A percentile compares a stretch with the other conserved stretches of the same genome.
Conservation (phyloP, 2,329 filamentous ascomycete species). For the Fusarium verticillioides region DNA sequence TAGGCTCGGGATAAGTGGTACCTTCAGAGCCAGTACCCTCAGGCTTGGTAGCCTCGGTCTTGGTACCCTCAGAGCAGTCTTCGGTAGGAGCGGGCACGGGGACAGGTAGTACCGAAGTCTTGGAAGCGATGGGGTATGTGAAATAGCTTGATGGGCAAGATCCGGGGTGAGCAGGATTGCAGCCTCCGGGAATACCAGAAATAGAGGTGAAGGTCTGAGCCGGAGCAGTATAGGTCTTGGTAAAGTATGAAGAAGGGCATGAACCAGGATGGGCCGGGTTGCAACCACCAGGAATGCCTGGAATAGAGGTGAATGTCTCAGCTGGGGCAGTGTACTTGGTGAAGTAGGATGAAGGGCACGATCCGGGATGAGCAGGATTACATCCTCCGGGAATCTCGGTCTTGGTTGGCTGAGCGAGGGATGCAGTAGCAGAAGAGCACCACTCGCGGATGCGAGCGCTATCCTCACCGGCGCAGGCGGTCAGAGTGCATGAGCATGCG, state of each 20-base stretch:
- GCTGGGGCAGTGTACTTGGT: neutral
- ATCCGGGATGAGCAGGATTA: neutral
- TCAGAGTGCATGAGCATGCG: neutral
- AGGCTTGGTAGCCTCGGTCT: neutral
- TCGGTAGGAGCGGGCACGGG: neutral
- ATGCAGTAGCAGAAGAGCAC: constrained; percentile 7
- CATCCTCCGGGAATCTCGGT: constrained; percentile 9
- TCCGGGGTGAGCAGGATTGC: constrained; percentile 21
- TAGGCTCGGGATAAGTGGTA: constrained; percentile 6
- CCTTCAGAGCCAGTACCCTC: neutral
- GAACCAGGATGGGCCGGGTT: constrained; percentile 30
- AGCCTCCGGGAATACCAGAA: constrained; percentile 13
- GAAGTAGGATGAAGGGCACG: neutral
- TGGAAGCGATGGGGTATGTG: neutral
- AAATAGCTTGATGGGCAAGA: constrained; percentile 21
- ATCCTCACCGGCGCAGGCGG: neutral
- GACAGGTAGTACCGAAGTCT: neutral
- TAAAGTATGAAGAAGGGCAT: constrained; percentile 6
- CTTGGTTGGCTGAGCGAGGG: constrained; percentile 1
- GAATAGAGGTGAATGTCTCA: constrained; percentile 6
- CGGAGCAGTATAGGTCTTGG: neutral
- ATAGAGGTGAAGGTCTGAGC: neutral
- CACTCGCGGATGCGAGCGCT: constrained; percentile 3
- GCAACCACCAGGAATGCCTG: constrained; percentile 21
- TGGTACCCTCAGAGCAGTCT: neutral